These are phyloP conservation scores for Leptomonas seymouri DNA, from an alignment of 208 protist genomes.

Conservation along the genomic window DNA sequence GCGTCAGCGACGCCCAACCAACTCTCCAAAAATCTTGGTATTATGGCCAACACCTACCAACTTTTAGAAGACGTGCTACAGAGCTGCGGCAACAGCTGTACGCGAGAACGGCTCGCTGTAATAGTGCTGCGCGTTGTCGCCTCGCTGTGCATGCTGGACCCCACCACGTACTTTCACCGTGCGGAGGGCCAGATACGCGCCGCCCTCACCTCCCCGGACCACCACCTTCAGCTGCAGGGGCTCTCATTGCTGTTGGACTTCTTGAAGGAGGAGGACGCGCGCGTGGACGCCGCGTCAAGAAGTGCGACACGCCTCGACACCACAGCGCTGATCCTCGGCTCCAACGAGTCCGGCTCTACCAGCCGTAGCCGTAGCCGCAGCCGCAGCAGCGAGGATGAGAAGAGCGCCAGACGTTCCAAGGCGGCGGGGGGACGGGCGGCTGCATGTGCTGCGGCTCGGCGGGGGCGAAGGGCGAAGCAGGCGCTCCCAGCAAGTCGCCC, in stretches of 20 bases:
- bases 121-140: slow-evolving; percentile 75
- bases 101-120: slow-evolving; percentile 37
- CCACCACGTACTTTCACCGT: slow-evolving; percentile 65
- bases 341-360: neutral
- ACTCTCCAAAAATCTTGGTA: slow-evolving; percentile 58
- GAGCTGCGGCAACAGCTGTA: slow-evolving; percentile 27
- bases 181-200: slow-evolving; percentile 49
- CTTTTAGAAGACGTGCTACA: slow-evolving; percentile 54
- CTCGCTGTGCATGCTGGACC: slow-evolving; percentile 85
- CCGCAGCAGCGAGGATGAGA: slow-evolving; percentile 8
- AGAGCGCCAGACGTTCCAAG: neutral
- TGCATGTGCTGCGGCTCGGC: too few relatives aligned
- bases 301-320: slow-evolving; percentile 27
- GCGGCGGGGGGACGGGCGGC: neutral
- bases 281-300: slow-evolving; percentile 58
- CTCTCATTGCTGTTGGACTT: slow-evolving; percentile 86
- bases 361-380: slow-evolving; percentile 10
- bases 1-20: slow-evolving; percentile 36
- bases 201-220: slow-evolving; percentile 46
- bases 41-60: slow-evolving; percentile 72
- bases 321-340: slow-evolving; percentile 27
- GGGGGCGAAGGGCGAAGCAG: neutral
- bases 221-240: slow-evolving; percentile 55
- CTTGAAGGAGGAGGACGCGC: slow-evolving; percentile 79
- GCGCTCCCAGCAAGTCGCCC: neutral